These are phyloP conservation scores for Cryptococcus wingfieldii DNA, from an alignment of 1,284 basidiomycete species.

Conservation along the genomic window DNA sequence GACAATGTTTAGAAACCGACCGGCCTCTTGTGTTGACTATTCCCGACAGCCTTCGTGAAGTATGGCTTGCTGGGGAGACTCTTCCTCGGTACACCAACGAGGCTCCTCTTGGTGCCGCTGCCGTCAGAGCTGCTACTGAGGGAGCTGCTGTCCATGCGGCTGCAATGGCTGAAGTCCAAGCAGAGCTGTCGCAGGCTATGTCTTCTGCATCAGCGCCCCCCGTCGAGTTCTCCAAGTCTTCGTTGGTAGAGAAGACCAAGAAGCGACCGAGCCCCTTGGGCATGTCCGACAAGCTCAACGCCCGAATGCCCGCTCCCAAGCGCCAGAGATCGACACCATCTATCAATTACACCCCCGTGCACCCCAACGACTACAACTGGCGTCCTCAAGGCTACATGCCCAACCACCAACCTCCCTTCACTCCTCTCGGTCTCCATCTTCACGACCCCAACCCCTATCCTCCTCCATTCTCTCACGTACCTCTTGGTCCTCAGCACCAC, in stretches of 20 bases:
- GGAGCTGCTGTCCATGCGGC: too few species aligned
- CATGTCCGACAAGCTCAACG: background rate
- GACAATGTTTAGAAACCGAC: background rate
- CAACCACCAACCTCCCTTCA: background rate
- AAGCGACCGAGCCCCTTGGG: background rate
- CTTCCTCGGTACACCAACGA: background rate
- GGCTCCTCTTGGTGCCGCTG: background rate
- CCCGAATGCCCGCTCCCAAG: background rate
- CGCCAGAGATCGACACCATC: too few species aligned
- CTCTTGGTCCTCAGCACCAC: background rate
- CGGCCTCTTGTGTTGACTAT: conserved; percentile 22
- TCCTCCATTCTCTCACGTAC: background rate
- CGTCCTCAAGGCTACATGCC: background rate
- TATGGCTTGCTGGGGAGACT: background rate
- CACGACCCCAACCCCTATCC: background rate
- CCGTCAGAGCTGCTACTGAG: background rate
- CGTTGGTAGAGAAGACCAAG: too few species aligned
- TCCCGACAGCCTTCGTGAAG: background rate
- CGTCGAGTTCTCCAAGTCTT: too few species aligned
- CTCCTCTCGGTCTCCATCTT: background rate
- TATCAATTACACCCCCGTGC: background rate
- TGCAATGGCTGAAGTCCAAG: too few species aligned
- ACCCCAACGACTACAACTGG: background rate
- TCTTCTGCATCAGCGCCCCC: too few species aligned
- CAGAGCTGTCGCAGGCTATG: too few species aligned